phyloP scores from a whole-genome alignment of 2,329 filamentous ascomycete species.

The Botrytis elliptica region DNA sequence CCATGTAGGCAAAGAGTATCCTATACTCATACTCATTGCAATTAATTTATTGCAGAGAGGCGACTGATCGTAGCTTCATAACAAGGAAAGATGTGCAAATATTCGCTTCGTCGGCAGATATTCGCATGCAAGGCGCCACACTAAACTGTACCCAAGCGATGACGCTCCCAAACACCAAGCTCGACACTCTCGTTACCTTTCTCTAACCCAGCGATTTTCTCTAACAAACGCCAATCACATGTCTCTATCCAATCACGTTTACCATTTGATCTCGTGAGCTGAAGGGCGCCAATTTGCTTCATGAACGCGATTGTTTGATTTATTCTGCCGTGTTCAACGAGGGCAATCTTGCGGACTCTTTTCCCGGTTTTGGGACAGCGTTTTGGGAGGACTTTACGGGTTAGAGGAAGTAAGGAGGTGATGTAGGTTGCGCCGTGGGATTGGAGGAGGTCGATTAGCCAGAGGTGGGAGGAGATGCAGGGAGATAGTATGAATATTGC shows the following conservation, averaged over 20 bases:
- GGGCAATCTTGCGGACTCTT: constrained; percentile 36
- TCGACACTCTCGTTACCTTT: constrained; percentile 38
- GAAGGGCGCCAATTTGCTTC: constrained; percentile 30
- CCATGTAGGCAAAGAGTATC: background rate
- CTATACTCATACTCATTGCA: background rate
- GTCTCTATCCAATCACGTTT: constrained; percentile 38
- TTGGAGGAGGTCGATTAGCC: constrained; percentile 30
- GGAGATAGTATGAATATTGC: constrained; percentile 36
- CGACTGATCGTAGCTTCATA: too few relatives aligned
- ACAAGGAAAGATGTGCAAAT: background rate
- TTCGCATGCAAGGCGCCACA: background rate
- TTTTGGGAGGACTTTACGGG: constrained; percentile 24
- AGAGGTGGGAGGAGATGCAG: constrained; percentile 26
- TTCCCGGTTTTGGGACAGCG: constrained; percentile 26
- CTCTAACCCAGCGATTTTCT: constrained; percentile 45
- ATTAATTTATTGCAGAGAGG: too few relatives aligned
- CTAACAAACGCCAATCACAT: constrained; percentile 44
- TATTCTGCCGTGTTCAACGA: constrained; percentile 40
- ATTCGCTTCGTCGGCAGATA: too few relatives aligned
- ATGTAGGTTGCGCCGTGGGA: constrained; percentile 29
- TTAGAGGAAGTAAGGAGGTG: constrained; percentile 23
- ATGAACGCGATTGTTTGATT: constrained; percentile 39
- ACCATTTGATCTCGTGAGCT: constrained; percentile 31
- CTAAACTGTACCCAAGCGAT: constrained; percentile 25
- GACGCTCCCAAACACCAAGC: constrained; percentile 27